These are phyloP conservation scores for Irpex rosettiformis DNA, from an alignment of 1,284 basidiomycete species.

Conservation along the genomic window DNA sequence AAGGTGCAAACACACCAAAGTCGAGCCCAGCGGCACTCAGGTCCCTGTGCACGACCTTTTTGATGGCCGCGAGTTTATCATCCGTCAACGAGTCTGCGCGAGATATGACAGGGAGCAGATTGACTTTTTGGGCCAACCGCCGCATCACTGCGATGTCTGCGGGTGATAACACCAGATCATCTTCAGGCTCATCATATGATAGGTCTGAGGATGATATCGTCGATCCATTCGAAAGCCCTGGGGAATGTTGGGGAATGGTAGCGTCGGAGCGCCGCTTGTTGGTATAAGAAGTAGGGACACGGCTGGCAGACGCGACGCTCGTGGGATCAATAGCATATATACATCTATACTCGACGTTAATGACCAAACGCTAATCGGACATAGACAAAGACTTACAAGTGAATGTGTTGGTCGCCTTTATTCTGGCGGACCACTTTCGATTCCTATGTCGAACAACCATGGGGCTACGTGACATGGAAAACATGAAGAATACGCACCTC, in stretches of 20 bases:
- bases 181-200: constrained; percentile 46
- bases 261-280: constrained; percentile 44
- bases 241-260: constrained; percentile 52
- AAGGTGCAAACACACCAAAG: constrained; percentile 69
- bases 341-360: constrained; percentile 44
- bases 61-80: constrained; percentile 60
- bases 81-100: constrained; percentile 77
- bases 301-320: constrained; percentile 51
- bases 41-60: constrained; percentile 62
- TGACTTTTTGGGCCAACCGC: constrained; percentile 64
- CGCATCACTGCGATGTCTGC: constrained; percentile 75
- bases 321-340: constrained; percentile 80
- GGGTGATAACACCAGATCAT: constrained; percentile 58
- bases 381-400: constrained; percentile 53
- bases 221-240: constrained; percentile 43
- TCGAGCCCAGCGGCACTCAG: constrained; percentile 60
- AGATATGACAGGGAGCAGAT: constrained; percentile 75
- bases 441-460: constrained; percentile 45
- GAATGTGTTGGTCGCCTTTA: constrained; percentile 82
- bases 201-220: constrained; percentile 45
- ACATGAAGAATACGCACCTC: constrained; percentile 47
- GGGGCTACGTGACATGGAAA: background rate
- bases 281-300: constrained; percentile 22
- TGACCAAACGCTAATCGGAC: constrained; percentile 5
- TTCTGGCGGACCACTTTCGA: constrained; percentile 79